phyloP scores from a whole-genome alignment of 2,329 filamentous ascomycete species.

The Keithomyces neogunnii region DNA sequence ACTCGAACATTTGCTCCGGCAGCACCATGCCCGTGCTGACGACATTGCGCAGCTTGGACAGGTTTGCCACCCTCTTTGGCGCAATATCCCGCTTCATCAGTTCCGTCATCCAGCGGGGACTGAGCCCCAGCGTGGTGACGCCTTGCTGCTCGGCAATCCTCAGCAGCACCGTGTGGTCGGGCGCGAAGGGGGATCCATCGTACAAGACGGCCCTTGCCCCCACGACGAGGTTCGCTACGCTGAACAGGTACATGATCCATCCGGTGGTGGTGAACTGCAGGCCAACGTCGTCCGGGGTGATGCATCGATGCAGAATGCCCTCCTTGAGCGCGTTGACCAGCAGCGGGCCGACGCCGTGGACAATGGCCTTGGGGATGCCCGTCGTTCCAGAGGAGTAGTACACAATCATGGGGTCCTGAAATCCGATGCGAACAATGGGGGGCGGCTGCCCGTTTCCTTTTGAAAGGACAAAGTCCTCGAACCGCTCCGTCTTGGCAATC shows the following conservation, averaged over 20 bases:
- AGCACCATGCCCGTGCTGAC: slow-evolving; percentile 77
- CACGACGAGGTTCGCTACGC: slow-evolving; percentile 47
- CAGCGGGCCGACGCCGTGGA: slow-evolving; percentile 63
- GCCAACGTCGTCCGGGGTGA: slow-evolving; percentile 29
- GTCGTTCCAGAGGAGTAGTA: slow-evolving; percentile 79
- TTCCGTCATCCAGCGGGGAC: slow-evolving; percentile 69
- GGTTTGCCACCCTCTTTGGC: slow-evolving; percentile 53
- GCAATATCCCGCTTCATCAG: slow-evolving; percentile 54
- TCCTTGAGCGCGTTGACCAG: slow-evolving; percentile 53
- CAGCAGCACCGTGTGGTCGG: slow-evolving; percentile 55
- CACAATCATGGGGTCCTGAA: slow-evolving; percentile 68
- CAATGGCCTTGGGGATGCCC: slow-evolving; percentile 76
- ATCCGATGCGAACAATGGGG: slow-evolving; percentile 53
- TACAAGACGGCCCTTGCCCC: slow-evolving; percentile 64
- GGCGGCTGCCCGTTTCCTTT: slow-evolving; percentile 23
- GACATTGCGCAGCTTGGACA: slow-evolving; percentile 53
- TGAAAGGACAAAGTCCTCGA: slow-evolving; percentile 34
- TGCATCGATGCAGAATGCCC: slow-evolving; percentile 38
- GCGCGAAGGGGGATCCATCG: slow-evolving; percentile 73
- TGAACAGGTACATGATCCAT: slow-evolving; percentile 81
- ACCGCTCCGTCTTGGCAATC: slow-evolving; percentile 39
- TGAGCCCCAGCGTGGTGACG: slow-evolving; percentile 67
- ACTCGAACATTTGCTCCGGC: slow-evolving; percentile 67
- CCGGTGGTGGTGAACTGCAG: slow-evolving; percentile 60
- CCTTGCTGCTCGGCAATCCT: slow-evolving; percentile 52